Base-by-base conservation (phyloP, 169 alveolate genomes). In the Cryptosporidium xiaoi region DNA sequence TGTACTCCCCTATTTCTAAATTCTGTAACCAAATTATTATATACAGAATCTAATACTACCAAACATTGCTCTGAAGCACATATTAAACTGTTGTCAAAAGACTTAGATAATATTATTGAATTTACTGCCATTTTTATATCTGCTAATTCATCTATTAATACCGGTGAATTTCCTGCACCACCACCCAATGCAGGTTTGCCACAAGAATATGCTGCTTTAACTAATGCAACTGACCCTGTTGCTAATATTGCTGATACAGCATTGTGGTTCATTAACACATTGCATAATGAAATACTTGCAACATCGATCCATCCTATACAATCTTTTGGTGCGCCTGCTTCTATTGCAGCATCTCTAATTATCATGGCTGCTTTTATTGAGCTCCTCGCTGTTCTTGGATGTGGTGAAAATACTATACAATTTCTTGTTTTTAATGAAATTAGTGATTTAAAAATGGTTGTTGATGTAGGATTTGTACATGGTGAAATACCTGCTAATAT, bases 101-200 rank as follows among this genome's bases (percentile, higher is more conserved):
- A 50, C 55, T 82, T 83, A 18, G 85, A 56, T 27, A 71, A 33
- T 20, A 90, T 62, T 40, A 90, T 65, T 2, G 92, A 82, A 82
- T 68, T 84, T 51, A 83, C 90, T 27, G 83, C 92, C 92, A 83
- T 18, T 15, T 64, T 48, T 20, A 90, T 10, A 50, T 90, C 92
- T 0, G 92, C 82, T 1, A 89, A 66, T 36, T 90, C 92, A 60
- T 90, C 92, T 27, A 90, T 64, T 31, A 90, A 64, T 4, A 65
- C 92, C 12, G 92, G 91, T 16, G 92, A 62, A 71, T 90, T 90
- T 4, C 92, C 92, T 64, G 92, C 83, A 44, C 92, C 92, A 24
- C 82, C 92, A 10, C 92, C 92, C 36, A 84, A 18, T 15, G 91
- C 89, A 34, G 92, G 92, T 34, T 90, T 90, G 4, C 92, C 92